Base-by-base conservation (phyloP, 2,329 filamentous ascomycete genomes). In the Clarireedia monteithiana region DNA sequence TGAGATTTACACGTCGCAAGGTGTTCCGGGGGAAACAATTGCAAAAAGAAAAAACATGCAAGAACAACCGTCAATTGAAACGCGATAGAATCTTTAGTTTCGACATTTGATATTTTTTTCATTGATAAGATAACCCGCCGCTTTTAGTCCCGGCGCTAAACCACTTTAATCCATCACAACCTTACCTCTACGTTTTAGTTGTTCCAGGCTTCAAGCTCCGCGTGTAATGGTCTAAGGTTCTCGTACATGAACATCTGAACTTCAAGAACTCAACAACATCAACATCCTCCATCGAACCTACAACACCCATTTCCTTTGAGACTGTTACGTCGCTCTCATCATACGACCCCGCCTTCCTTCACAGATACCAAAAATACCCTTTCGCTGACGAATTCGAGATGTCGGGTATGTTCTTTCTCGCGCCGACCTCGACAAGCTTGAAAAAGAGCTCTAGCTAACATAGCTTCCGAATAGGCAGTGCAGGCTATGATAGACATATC, bases 401-500 rank as follows among this genome's bases (percentile, higher is more conserved):
- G 71, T 73, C 71, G 56, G 70, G 71, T 73, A 66, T 56, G 66
- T 67, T 60, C 46, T 60, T 57, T 48, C 50, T 47, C n/a, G 14
- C 39, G 48, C 50, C 44, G 30, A 48, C 53, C 39, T 42, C 23
- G 46, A 55, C 46, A 55, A 60, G 50, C 52, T 60, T 38, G 53
- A 56, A 58, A 15, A 52, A 54, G 49, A 54, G 49, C 48, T 51
- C 52, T 38, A 64, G 64, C 61, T 66, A 64, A 69, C 36, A 57
- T 59, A 50, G 38, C 45, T 61, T 44, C 48, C 58, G 55, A 61
- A 67, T 68, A 90, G 86, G 86, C 74, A 88, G 84, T 76, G 86
- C 89, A 75, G 91, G 90, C 70, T 97, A 95, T 77, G 94, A 99
- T 77, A 85, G 94, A 80, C 94, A 99, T 77, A 99, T 99, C 70